These are phyloP conservation scores for Scutellaria baicalensis DNA, from an alignment of 257 asterid species.

Conservation along the genomic window DNA sequence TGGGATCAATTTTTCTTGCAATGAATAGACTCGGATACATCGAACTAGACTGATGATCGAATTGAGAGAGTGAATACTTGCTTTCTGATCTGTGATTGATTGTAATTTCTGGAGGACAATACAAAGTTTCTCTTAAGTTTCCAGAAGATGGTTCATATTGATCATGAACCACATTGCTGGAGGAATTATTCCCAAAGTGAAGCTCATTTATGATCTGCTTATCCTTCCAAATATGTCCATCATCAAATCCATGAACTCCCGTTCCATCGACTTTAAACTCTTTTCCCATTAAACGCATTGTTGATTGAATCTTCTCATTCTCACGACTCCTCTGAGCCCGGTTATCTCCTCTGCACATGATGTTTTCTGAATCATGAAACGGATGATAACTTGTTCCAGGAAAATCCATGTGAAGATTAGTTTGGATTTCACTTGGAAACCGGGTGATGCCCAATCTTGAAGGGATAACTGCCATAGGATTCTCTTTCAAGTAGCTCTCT, in stretches of 20 bases:
- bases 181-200: constrained; percentile 12
- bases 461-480: constrained; percentile 22
- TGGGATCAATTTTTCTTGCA: constrained; percentile 20
- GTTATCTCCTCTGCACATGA: constrained; percentile 19
- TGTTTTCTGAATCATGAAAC: constrained; percentile 11
- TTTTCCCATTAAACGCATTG: constrained; percentile 78
- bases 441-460: constrained; percentile 33
- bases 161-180: constrained; percentile 6
- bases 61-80: constrained; percentile 18
- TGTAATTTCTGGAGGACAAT: constrained; percentile 27
- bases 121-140: constrained; percentile 24
- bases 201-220: constrained; percentile 30
- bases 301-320: constrained; percentile 32
- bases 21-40: constrained; percentile 22
- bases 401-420: constrained; percentile 12
- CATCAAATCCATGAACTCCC: constrained; percentile 28
- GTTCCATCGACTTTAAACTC: constrained; percentile 44
- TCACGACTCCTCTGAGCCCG: constrained; percentile 24
- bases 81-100: constrained; percentile 26
- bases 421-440: constrained; percentile 19
- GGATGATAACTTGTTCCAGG: constrained; percentile 15
- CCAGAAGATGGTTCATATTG: constrained; percentile 30
- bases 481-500: constrained; percentile 23
- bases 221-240: constrained; percentile 40
- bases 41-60: constrained; percentile 16